Percentiles rank a stretch among this genome's conserved stretches.
Evolutionary conservation across 2,329 filamentous ascomycete species (phyloP).

Genomic region (Colletotrichum ledebouriae): DNA sequence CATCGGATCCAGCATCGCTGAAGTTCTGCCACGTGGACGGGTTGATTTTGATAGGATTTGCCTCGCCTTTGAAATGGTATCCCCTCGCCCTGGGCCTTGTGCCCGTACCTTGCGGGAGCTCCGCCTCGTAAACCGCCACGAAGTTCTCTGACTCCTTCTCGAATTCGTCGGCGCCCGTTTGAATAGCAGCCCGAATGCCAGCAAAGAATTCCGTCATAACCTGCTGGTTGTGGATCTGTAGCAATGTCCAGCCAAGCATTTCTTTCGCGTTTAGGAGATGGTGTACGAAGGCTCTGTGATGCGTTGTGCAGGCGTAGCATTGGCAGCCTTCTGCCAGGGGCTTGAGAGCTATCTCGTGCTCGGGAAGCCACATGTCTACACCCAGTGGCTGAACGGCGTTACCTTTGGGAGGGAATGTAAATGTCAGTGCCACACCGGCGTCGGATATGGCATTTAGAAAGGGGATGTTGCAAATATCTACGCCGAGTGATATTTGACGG

Average conservation of each 20-base stretch:
- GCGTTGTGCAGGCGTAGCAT: conserved; percentile 87
- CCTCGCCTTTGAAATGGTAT: conserved; percentile 83
- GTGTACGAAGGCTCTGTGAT: conserved; percentile 89
- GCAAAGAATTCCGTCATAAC: conserved; percentile 80
- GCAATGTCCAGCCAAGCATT: conserved; percentile 94
- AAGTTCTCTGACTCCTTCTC: conserved; percentile 63
- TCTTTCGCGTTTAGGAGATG: conserved; percentile 92
- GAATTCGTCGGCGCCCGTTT: conserved; percentile 70
- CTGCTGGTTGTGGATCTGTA: conserved; percentile 92
- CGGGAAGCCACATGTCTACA: conserved; percentile 79
- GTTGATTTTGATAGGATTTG: conserved; percentile 76
- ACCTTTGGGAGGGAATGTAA: conserved; percentile 70
- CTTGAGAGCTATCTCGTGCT: conserved; percentile 71
- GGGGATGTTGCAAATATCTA: conserved; percentile 83
- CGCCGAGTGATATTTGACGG: conserved; percentile 79
- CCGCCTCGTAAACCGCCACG: conserved; percentile 71
- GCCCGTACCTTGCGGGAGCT: conserved; percentile 81
- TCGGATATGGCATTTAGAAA: conserved; percentile 84
- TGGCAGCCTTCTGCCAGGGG: conserved; percentile 75
- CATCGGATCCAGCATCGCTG: conserved; percentile 40
- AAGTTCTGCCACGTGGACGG: conserved; percentile 75
- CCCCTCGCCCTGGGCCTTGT: conserved; percentile 84
- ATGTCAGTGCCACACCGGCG: conserved; percentile 85
- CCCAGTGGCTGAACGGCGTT: conserved; percentile 69
- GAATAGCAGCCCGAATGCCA: conserved; percentile 75